Percentiles rank a stretch among this genome's conserved stretches.
phyloP scores from a whole-genome alignment of 805 yeast genomes.

The Candida peoriensis region DNA sequence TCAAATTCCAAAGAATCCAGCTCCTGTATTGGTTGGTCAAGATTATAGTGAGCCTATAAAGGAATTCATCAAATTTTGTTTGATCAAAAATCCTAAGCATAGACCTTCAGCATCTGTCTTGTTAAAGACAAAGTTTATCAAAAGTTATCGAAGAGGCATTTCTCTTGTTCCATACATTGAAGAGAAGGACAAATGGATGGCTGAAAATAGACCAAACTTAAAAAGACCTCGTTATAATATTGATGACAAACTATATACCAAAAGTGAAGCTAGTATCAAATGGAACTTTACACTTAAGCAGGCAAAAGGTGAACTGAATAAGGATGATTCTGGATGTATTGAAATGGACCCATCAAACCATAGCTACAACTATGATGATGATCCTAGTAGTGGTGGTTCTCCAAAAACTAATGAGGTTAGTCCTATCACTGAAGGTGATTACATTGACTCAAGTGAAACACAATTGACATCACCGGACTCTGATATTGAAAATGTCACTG shows the following conservation, averaged over 20 bases:
- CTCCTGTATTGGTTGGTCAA: conserved; percentile 52
- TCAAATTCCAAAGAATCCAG: conserved; percentile 57
- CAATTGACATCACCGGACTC: conserved; percentile 17
- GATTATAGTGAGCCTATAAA: conserved; percentile 38
- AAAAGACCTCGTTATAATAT: conserved; percentile 36
- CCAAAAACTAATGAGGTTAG: conserved; percentile 12
- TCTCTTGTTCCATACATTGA: conserved; percentile 32
- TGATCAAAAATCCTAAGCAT: conserved; percentile 56
- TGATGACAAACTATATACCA: conserved; percentile 24
- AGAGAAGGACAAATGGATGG: conserved; percentile 34
- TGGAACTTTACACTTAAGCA: conserved; percentile 26
- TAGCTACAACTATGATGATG: neutral
- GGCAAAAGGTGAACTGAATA: no score
- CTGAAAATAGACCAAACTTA: conserved; percentile 23
- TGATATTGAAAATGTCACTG: neutral
- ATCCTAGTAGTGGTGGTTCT: no score
- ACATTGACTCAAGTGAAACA: conserved; percentile 15
- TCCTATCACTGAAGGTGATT: conserved; percentile 10
- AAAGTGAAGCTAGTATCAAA: conserved; percentile 19
- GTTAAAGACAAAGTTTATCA: conserved; percentile 49
- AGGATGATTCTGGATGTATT: neutral
- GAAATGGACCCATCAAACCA: conserved; percentile 3
- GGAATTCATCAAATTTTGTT: conserved; percentile 59
- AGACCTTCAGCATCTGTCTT: conserved; percentile 62
- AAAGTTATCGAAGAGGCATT: conserved; percentile 27